A percentile compares a stretch with the other conserved stretches of the same genome.
phyloP scores from a whole-genome alignment of 2,329 filamentous ascomycete genomes.

The Neonectria coccinea region DNA sequence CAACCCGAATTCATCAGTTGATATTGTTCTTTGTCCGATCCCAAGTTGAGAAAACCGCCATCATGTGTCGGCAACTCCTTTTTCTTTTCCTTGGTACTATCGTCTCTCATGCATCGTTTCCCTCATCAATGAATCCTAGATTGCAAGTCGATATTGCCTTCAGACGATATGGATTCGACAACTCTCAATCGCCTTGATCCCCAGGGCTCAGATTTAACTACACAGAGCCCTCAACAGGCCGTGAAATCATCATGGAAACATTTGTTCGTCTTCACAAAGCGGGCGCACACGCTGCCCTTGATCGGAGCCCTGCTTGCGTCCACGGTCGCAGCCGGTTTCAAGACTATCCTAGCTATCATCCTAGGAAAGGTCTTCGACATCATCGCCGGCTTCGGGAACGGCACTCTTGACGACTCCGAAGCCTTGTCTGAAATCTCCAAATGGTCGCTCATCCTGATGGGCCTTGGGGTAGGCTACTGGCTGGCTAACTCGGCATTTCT shows the following conservation, averaged over 20 bases:
- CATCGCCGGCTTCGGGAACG: slow-evolving; percentile 74
- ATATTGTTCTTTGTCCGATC: slow-evolving; percentile 41
- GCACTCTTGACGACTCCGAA: slow-evolving; percentile 58
- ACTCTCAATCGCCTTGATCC: neutral
- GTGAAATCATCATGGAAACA: slow-evolving; percentile 51
- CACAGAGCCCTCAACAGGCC: slow-evolving; percentile 20
- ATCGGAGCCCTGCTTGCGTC: slow-evolving; percentile 67
- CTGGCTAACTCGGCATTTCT: slow-evolving; percentile 75
- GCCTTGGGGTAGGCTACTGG: slow-evolving; percentile 74
- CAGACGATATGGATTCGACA: slow-evolving; percentile 27
- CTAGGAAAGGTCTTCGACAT: slow-evolving; percentile 81
- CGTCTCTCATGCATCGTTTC: neutral
- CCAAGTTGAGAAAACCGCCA: neutral
- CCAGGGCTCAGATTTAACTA: neutral
- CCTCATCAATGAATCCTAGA: neutral
- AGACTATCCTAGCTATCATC: slow-evolving; percentile 75
- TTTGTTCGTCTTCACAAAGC: slow-evolving; percentile 80
- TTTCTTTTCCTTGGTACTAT: neutral
- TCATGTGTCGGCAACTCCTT: neutral
- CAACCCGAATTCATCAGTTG: slow-evolving; percentile 4
- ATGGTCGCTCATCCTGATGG: slow-evolving; percentile 72
- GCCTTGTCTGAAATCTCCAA: slow-evolving; percentile 68
- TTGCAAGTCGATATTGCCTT: neutral
- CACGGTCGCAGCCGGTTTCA: slow-evolving; percentile 69
- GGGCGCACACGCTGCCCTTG: slow-evolving; percentile 67